Conservation (phyloP, 148 eudicot species). For the Vaccinium darrowii region DNA sequence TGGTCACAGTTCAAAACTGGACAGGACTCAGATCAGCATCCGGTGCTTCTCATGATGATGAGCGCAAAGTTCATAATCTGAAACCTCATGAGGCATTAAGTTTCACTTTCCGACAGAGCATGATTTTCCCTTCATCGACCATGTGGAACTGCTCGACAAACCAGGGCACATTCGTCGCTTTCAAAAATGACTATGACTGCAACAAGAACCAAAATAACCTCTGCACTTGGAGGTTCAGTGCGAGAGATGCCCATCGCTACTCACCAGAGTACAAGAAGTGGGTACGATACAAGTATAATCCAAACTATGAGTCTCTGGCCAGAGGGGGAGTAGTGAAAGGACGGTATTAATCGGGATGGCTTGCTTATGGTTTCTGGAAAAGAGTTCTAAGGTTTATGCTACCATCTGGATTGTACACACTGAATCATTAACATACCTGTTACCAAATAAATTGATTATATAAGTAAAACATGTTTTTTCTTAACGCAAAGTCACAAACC, state of each 20-base stretch:
- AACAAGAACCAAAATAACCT: neutral
- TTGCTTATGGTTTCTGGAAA: neutral
- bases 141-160: slow-evolving; percentile 12
- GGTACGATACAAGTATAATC: neutral
- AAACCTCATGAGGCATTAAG: neutral
- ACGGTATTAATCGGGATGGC: neutral
- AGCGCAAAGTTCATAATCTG: neutral
- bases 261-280: neutral
- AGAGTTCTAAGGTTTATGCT: neutral
- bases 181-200: neutral
- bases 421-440: neutral
- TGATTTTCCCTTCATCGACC: slow-evolving; percentile 9
- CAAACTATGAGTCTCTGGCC: neutral
- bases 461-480: no score
- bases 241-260: neutral
- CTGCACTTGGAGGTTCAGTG: slow-evolving; percentile 9
- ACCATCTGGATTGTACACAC: neutral
- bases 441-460: neutral
- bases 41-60: neutral
- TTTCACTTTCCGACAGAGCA: slow-evolving; percentile 9
- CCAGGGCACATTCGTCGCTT: neutral
- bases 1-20: neutral
- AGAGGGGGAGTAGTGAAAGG: slow-evolving; percentile 8
- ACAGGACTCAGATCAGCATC: neutral
- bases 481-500: no score